Evolutionary conservation across 768 basidiomycete species (phyloP), one percentile per base, ranked within the genome.

Genomic region (Lactarius vividus): DNA sequence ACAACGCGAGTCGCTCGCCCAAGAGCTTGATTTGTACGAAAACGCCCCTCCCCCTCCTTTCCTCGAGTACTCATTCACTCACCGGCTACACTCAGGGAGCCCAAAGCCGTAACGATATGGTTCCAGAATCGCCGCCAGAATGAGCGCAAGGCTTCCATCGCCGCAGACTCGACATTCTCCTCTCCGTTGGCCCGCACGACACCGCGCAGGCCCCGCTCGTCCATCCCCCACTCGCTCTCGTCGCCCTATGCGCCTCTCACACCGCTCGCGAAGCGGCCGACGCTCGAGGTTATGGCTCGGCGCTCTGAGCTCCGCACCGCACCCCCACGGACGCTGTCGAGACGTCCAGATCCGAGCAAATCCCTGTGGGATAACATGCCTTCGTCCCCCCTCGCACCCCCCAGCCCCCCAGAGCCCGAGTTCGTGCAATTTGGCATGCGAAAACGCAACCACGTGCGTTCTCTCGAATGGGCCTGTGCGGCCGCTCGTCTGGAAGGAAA

Each of bases 401-500:
- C 61, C 1, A 64, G 53, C 35, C 70, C 69, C 8, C 73, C 71
- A 29, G 73, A 74, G 61, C 68, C 66, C 16, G 75, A 73, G 39
- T 71, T 69, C 26, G 72, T 77, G 49, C 73, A 72, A 37, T 75
- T 73, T 59, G 73, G 71, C 26, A 67, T 67, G 57, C 57, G 61
- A 33, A 64, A 63, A 37, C 66, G 64, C 29, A 62, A 53, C 18
- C 57, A 63, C 11, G 46, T 28, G 33, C 71, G 64, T 29, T 77
- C 77, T 55, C 72, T 79, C 26, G 78, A 79, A 63, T 79, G 77
- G 73, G 78, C 78, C 26, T 79, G 78, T 63, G 78, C 77, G 4
- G 73, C 72, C 1, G 77, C 76, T 57, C 72, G 77, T 35, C 46
- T 75, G 28, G 79, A 79, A 5, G 83, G 81, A 40, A 85, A 81